These are phyloP conservation scores for Pichia kudriavzevii DNA, from an alignment of 1,139 yeast species.

Conservation along the genomic window DNA sequence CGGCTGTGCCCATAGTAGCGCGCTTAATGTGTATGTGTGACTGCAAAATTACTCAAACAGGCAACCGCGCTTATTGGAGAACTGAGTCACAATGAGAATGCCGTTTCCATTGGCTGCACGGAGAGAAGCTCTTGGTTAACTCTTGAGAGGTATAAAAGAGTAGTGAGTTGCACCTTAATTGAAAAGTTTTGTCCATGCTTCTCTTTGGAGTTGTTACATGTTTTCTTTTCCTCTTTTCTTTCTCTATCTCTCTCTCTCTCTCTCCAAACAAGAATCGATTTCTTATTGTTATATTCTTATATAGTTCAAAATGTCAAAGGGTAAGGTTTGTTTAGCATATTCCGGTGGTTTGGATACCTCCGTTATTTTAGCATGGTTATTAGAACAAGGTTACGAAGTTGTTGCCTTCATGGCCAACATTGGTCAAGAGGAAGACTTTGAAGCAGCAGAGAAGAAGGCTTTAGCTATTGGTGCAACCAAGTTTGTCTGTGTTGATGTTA, in stretches of 20 bases:
- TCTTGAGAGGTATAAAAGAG: no score
- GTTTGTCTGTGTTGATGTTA: slow-evolving; percentile 88
- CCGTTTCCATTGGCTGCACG: no score
- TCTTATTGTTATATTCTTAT: background rate
- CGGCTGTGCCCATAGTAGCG: no score
- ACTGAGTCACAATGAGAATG: no score
- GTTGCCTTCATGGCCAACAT: slow-evolving; percentile 96
- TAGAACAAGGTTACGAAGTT: slow-evolving; percentile 96
- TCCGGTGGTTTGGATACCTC: slow-evolving; percentile 99
- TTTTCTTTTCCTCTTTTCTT: background rate
- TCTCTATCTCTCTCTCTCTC: background rate
- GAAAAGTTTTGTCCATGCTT: background rate
- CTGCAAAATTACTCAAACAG: no score
- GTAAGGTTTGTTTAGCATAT: slow-evolving; percentile 97
- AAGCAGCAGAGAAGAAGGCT: slow-evolving; percentile 94
- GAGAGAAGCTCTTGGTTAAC: no score
- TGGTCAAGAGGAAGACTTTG: slow-evolving; percentile 99
- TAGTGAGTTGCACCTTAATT: no score
- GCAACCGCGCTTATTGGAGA: no score
- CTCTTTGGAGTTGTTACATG: background rate
- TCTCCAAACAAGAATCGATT: background rate
- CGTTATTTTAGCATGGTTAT: slow-evolving; percentile 93
- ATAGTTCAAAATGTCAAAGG: slow-evolving; percentile 63
- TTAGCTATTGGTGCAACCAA: slow-evolving; percentile 95
- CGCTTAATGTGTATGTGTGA: no score